Evolutionary conservation across 139 green algal genomes (phyloP).

Genomic region (Asterochloris erici): DNA sequence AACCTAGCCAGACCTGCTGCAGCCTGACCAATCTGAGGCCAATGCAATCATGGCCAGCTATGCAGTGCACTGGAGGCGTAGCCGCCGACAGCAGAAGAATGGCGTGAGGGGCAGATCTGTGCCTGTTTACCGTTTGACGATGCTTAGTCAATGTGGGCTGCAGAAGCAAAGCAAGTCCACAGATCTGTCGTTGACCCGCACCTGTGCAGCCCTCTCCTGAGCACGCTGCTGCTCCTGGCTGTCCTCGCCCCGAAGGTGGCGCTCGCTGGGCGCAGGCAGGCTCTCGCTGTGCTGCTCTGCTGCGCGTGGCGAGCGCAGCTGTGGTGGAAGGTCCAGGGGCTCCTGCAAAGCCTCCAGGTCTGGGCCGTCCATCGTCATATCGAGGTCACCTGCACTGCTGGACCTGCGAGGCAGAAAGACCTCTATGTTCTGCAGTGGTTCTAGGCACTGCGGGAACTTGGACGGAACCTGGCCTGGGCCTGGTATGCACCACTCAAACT

Average conservation of each 20-base stretch:
- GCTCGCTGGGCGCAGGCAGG: background rate
- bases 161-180: background rate
- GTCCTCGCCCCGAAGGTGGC: background rate
- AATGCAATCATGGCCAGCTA: too few species aligned
- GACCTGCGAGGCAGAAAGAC: background rate
- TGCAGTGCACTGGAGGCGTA: too few species aligned
- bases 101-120: too few species aligned
- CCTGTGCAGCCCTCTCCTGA: background rate
- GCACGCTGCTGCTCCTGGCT: background rate
- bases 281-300: background rate
- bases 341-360: conserved; percentile 11
- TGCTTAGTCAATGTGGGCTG: too few species aligned
- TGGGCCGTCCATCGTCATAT: background rate
- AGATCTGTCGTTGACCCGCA: background rate
- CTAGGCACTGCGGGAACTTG: background rate
- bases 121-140: too few species aligned
- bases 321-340: background rate
- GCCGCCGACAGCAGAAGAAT: too few species aligned
- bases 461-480: too few species aligned
- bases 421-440: too few species aligned
- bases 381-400: conserved; percentile 11
- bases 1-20: too few species aligned
- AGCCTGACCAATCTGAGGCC: too few species aligned
- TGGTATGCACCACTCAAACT: too few species aligned
- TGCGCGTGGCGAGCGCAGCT: background rate